Conservation (phyloP, 768 basidiomycete species). For the Lactarius indigo region DNA sequence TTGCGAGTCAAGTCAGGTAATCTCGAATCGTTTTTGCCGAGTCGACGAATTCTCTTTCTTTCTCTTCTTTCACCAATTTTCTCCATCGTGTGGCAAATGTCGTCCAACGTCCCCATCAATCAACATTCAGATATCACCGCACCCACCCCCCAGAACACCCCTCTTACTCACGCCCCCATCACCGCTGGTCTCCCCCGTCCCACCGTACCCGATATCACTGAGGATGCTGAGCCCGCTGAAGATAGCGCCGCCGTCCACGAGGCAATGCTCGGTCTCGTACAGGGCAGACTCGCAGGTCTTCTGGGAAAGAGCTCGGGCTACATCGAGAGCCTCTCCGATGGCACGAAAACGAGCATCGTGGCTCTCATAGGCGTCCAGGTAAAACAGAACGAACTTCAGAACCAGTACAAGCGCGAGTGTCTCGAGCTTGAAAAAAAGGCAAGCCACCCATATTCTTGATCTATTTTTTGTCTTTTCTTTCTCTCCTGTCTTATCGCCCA, state of each 20-base stretch:
- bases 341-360: conserved; percentile 81
- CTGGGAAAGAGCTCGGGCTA: conserved; percentile 93
- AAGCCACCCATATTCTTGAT: conserved; percentile 26
- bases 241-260: conserved; percentile 54
- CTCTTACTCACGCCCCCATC: conserved; percentile 78
- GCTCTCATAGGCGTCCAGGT: conserved; percentile 92
- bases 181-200: conserved; percentile 77
- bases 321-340: conserved; percentile 80
- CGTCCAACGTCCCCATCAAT: conserved; percentile 61
- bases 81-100: conserved; percentile 44
- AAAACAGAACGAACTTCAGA: conserved; percentile 87
- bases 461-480: background rate
- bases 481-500: background rate
- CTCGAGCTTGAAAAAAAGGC: conserved; percentile 96
- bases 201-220: conserved; percentile 82
- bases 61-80: background rate
- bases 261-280: conserved; percentile 82
- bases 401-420: conserved; percentile 92
- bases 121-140: conserved; percentile 58
- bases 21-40: background rate
- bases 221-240: conserved; percentile 71
- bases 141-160: conserved; percentile 95
- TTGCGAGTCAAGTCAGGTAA: background rate
- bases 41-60: background rate
- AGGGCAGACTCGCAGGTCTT: conserved; percentile 79